Conservation (phyloP, 176 grass and related monocot genomes). For the Paspalum notatum region DNA sequence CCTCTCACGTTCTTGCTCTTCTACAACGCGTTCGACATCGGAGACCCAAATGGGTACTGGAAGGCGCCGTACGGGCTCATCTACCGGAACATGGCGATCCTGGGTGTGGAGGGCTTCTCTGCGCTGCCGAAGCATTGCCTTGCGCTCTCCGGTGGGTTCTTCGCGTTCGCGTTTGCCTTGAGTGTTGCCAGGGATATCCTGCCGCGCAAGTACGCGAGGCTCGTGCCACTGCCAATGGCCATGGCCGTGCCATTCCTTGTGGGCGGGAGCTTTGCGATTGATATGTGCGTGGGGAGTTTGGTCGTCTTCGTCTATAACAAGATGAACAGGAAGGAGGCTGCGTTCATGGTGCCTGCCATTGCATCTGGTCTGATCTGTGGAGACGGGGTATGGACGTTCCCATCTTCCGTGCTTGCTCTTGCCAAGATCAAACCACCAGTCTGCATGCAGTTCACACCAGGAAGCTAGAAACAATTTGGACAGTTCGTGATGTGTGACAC, state of each 20-base stretch:
- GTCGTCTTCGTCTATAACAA: constrained; percentile 67
- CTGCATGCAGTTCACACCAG: constrained; percentile 79
- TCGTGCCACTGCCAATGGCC: constrained; percentile 81
- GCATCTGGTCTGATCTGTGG: constrained; percentile 89
- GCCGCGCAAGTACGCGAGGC: constrained; percentile 47
- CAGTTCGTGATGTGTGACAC: neutral
- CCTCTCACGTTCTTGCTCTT: constrained; percentile 88
- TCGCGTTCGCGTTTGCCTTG: constrained; percentile 51
- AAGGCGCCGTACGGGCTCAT: constrained; percentile 89
- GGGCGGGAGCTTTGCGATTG: constrained; percentile 80
- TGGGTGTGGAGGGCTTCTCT: constrained; percentile 81
- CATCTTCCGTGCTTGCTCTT: constrained; percentile 76
- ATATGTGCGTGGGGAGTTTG: constrained; percentile 78
- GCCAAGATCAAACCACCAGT: constrained; percentile 85
- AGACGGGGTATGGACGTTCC: constrained; percentile 90
- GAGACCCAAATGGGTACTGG: constrained; percentile 73
- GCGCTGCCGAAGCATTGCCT: constrained; percentile 68
- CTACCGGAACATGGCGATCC: constrained; percentile 91
- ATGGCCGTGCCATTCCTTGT: constrained; percentile 95
- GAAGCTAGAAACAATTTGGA: constrained; percentile 20
- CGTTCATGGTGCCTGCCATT: constrained; percentile 71
- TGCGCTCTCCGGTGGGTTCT: constrained; percentile 71
- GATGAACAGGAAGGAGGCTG: constrained; percentile 61
- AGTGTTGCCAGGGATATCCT: constrained; percentile 61
- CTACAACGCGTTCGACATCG: constrained; percentile 88